These are phyloP conservation scores for Tuber brumale DNA, from an alignment of 495 filamentous ascomycete genomes.

Conservation along the genomic window DNA sequence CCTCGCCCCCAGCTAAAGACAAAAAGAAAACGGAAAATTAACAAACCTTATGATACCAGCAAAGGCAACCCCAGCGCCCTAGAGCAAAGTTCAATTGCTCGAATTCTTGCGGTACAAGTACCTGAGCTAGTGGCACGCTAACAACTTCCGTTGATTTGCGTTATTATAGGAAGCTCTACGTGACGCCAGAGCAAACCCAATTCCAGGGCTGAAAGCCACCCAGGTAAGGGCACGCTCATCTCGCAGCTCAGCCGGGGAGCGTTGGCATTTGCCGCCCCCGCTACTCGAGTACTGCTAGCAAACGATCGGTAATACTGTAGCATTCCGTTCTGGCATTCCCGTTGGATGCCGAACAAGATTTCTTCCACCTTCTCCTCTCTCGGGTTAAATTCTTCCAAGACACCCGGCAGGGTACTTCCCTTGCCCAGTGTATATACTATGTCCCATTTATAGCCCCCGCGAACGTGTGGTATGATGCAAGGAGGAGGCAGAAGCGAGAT, in stretches of 20 bases:
- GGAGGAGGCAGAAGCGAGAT: not conserved
- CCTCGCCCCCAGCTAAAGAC: not conserved
- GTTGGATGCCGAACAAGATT: not conserved
- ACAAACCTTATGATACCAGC: not conserved
- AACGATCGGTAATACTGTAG: not conserved
- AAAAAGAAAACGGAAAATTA: not conserved
- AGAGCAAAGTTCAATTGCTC: not conserved
- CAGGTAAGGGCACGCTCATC: not conserved
- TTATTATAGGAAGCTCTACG: not conserved
- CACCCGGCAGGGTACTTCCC: not conserved
- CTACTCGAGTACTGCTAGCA: not conserved
- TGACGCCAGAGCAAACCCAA: not conserved
- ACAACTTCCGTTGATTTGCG: not conserved
- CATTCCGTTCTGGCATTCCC: not conserved
- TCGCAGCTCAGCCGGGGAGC: not conserved
- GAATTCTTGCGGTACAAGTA: not conserved
- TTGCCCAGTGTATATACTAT: not conserved
- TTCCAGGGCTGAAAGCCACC: not conserved
- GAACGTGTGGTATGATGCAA: not conserved
- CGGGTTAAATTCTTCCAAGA: not conserved
- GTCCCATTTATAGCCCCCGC: not conserved
- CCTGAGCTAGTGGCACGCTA: not conserved
- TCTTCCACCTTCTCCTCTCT: not conserved
- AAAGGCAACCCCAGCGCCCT: not conserved
- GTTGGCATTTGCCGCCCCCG: not conserved